These are phyloP conservation scores for Emmonsiellopsis sp. DNA, from an alignment of 2,329 filamentous ascomycete genomes.

Conservation along the genomic window DNA sequence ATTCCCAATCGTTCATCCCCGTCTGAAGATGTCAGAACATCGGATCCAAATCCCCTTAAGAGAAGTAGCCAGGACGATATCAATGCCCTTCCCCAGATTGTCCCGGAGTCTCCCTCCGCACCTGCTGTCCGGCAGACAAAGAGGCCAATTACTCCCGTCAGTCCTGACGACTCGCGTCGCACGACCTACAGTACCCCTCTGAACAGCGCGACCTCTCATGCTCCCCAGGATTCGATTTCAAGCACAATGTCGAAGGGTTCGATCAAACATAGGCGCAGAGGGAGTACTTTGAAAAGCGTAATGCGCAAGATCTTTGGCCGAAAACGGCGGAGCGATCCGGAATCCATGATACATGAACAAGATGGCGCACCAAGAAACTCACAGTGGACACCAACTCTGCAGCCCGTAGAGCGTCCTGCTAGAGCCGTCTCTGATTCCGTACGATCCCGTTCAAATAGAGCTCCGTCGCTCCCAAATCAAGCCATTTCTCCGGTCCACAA, in stretches of 20 bases:
- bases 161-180: conserved; percentile 7
- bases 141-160: conserved; percentile 1
- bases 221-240: conserved; percentile 17
- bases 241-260: conserved; percentile 16
- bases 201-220: conserved; percentile 12
- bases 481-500: neutral
- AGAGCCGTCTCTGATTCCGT: conserved; percentile 18
- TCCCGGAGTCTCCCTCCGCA: conserved; percentile 9
- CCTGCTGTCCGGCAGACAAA: conserved; percentile 5
- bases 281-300: conserved; percentile 34
- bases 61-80: conserved; percentile 10
- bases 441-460: conserved; percentile 5
- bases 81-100: conserved; percentile 6
- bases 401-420: conserved; percentile 14
- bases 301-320: conserved; percentile 37
- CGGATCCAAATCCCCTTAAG: conserved; percentile 15
- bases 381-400: conserved; percentile 10
- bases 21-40: conserved; percentile 23
- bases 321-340: conserved; percentile 26
- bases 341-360: conserved; percentile 16
- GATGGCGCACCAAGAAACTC: neutral
- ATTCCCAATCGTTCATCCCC: conserved; percentile 5
- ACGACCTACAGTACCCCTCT: conserved; percentile 10
- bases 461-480: conserved; percentile 6
- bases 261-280: conserved; percentile 28